phyloP scores from a whole-genome alignment of 805 yeast species.

The Candida namnaoensis region DNA sequence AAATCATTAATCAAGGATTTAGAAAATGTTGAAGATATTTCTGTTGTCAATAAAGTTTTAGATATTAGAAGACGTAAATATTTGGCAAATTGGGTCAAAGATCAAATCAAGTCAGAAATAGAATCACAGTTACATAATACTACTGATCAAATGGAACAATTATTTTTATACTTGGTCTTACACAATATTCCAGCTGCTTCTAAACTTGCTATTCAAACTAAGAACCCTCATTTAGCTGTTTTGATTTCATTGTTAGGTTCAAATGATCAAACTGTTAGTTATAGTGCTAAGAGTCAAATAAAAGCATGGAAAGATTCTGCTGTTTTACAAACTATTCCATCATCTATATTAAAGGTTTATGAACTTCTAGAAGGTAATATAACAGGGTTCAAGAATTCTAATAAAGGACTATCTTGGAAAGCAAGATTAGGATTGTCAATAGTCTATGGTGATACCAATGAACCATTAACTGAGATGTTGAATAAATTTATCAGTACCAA shows the following conservation, averaged over 20 bases:
- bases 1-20: slow-evolving; percentile 8
- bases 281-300: slow-evolving; percentile 54
- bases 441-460: slow-evolving; percentile 51
- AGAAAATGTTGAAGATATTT: slow-evolving; percentile 13
- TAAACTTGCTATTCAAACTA: slow-evolving; percentile 46
- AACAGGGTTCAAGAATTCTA: slow-evolving; percentile 14
- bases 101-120: slow-evolving; percentile 29
- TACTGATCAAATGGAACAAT: slow-evolving; percentile 36
- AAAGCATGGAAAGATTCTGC: slow-evolving; percentile 50
- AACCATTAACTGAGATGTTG: slow-evolving; percentile 23
- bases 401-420: slow-evolving; percentile 54
- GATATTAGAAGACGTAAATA: slow-evolving; percentile 32
- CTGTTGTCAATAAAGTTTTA: slow-evolving; percentile 15
- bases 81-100: slow-evolving; percentile 50
- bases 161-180: slow-evolving; percentile 40
- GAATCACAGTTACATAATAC: slow-evolving; percentile 19
- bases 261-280: slow-evolving; percentile 48
- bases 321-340: slow-evolving; percentile 38
- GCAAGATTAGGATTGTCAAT: slow-evolving; percentile 48
- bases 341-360: slow-evolving; percentile 47
- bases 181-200: slow-evolving; percentile 60
- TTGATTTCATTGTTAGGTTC: slow-evolving; percentile 66
- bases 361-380: slow-evolving; percentile 52
- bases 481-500: slow-evolving; percentile 15
- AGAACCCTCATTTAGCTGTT: slow-evolving; percentile 63